Conservation (phyloP, 805 yeast species). For the Kazachstania viticola region DNA sequence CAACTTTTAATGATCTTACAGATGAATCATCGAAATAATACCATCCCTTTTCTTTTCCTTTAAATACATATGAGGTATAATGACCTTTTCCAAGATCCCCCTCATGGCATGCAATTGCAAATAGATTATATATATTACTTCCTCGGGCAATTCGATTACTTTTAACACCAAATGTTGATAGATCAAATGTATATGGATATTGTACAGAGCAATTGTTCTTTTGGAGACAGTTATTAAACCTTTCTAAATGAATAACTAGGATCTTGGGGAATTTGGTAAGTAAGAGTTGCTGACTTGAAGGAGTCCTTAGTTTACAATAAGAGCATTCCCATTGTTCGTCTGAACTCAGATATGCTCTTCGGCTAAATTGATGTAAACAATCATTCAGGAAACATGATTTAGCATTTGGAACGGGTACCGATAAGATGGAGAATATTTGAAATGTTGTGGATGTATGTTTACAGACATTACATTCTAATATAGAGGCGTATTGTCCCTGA, state of each 20-base stretch:
- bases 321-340: slow-evolving; percentile 85
- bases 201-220: slow-evolving; percentile 56
- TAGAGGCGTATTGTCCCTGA: slow-evolving; percentile 77
- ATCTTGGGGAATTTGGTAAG: slow-evolving; percentile 72
- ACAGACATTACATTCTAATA: slow-evolving; percentile 62
- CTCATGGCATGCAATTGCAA: slow-evolving; percentile 73
- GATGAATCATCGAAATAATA: slow-evolving; percentile 71
- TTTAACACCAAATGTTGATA: slow-evolving; percentile 53
- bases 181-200: slow-evolving; percentile 57
- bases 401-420: slow-evolving; percentile 63
- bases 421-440: slow-evolving; percentile 67
- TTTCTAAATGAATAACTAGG: slow-evolving; percentile 71
- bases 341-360: slow-evolving; percentile 60
- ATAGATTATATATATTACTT: slow-evolving; percentile 42
- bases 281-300: slow-evolving; percentile 54
- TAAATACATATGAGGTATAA: slow-evolving; percentile 70
- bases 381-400: slow-evolving; percentile 35
- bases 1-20: slow-evolving; percentile 39
- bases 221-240: slow-evolving; percentile 41
- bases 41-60: slow-evolving; percentile 55
- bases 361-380: slow-evolving; percentile 69
- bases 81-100: slow-evolving; percentile 83
- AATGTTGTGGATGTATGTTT: slow-evolving; percentile 72
- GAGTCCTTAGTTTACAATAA: slow-evolving; percentile 48
- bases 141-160: slow-evolving; percentile 14